Conservation (phyloP, 2,329 filamentous ascomycete species). For the Magnaporthiopsis incrustans region DNA sequence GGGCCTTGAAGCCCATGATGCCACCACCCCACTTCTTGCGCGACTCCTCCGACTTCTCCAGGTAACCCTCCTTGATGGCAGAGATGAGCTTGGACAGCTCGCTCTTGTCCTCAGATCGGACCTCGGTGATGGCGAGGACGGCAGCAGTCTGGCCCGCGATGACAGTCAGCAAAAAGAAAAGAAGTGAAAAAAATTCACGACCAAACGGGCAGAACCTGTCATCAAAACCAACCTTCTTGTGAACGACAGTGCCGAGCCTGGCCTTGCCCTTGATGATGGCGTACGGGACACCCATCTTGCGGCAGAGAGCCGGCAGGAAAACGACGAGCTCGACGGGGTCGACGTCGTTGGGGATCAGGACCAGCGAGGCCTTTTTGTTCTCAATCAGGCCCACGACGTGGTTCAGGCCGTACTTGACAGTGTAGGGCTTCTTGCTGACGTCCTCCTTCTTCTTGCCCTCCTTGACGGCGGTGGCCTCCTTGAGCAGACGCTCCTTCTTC, state of each 20-base stretch:
- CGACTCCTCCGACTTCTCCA: slow-evolving; percentile 87
- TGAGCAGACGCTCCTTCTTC: slow-evolving; percentile 99
- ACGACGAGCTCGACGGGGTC: slow-evolving; percentile 99
- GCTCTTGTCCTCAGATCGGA: slow-evolving; percentile 95
- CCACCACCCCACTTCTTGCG: slow-evolving; percentile 98
- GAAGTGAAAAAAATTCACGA: too few relatives aligned
- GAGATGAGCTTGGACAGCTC: slow-evolving; percentile 96
- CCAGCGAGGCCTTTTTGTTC: slow-evolving; percentile 99
- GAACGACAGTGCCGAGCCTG: slow-evolving; percentile 94
- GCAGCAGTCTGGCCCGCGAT: slow-evolving; percentile 70
- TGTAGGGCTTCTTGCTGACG: slow-evolving; percentile 99
- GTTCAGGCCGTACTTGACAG: slow-evolving; percentile 99
- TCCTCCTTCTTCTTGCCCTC: slow-evolving; percentile 99
- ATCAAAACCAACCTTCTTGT: slow-evolving; percentile 76
- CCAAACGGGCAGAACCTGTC: not conserved
- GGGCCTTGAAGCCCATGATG: slow-evolving; percentile 97
- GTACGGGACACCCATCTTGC: slow-evolving; percentile 99
- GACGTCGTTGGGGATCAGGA: slow-evolving; percentile 98
- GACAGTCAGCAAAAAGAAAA: slow-evolving; percentile 4
- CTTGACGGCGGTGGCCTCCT: slow-evolving; percentile 95
- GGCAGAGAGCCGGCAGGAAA: slow-evolving; percentile 97
- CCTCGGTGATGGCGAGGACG: slow-evolving; percentile 91
- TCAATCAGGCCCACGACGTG: slow-evolving; percentile 95
- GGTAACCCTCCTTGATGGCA: slow-evolving; percentile 95
- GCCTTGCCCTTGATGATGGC: slow-evolving; percentile 99